Percentiles rank a stretch among this genome's conserved stretches.
Evolutionary conservation across 139 green algal genomes (phyloP).

Genomic region (Monoraphidium neglectum): DNA sequence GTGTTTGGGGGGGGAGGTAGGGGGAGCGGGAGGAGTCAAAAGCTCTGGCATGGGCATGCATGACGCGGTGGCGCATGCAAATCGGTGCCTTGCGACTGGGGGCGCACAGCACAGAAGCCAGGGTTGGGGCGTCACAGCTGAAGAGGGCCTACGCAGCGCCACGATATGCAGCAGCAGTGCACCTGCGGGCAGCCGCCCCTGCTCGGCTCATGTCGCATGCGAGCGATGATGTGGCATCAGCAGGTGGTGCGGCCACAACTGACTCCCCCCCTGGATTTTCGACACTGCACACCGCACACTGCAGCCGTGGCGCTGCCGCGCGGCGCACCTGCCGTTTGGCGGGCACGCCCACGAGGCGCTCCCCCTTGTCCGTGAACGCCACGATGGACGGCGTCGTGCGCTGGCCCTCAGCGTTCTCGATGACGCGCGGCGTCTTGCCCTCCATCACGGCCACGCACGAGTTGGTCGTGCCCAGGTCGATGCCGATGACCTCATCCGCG

Average conservation of each 20-base stretch:
- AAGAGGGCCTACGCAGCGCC: too few relatives aligned
- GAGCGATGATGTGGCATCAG: neutral
- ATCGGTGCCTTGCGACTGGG: slow-evolving; percentile 91
- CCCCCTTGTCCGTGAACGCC: slow-evolving; percentile 97
- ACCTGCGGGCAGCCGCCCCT: neutral
- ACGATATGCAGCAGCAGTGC: too few relatives aligned
- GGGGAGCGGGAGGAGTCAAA: too few relatives aligned
- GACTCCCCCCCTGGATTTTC: neutral
- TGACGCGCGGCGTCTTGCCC: slow-evolving; percentile 94
- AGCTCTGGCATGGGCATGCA: too few relatives aligned
- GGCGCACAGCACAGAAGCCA: neutral
- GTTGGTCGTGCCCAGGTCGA: slow-evolving; percentile 99
- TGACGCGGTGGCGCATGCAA: slow-evolving; percentile 91
- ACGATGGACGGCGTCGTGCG: slow-evolving; percentile 98
- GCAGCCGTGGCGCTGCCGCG: neutral
- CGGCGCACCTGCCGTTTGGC: slow-evolving; percentile 90
- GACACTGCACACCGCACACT: too few relatives aligned
- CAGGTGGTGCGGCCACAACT: neutral
- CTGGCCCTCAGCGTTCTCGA: slow-evolving; percentile 97
- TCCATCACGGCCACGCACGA: slow-evolving; percentile 99
- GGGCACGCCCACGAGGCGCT: slow-evolving; percentile 91
- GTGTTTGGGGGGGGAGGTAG: slow-evolving; percentile 67
- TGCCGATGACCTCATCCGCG: slow-evolving; percentile 94
- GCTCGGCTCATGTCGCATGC: neutral
- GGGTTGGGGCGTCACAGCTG: neutral